Percentiles rank a stretch among this genome's conserved stretches.
Evolutionary conservation across 495 filamentous ascomycete genomes (phyloP).

Genomic region (Penicillium turbatum): DNA sequence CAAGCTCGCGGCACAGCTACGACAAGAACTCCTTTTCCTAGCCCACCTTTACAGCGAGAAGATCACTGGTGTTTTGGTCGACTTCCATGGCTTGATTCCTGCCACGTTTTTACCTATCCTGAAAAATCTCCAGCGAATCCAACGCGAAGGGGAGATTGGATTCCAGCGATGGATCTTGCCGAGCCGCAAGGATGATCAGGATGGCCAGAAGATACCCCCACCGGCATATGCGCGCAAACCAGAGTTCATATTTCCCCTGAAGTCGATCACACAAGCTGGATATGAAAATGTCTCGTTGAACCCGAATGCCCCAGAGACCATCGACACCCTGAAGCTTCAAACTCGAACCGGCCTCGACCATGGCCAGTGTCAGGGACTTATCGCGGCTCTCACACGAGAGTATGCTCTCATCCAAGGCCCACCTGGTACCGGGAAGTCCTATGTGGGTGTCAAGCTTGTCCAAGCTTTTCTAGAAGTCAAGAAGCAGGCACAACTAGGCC

Average conservation of each 20-base stretch:
- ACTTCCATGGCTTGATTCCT: constrained; percentile 11
- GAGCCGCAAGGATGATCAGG: background rate
- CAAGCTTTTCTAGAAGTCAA: constrained; percentile 12
- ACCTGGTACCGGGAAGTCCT: constrained; percentile 13
- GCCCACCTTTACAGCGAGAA: constrained; percentile 3
- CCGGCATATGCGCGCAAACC: constrained; percentile 6
- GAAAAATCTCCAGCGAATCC: constrained; percentile 8
- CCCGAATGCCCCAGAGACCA: background rate
- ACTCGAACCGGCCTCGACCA: constrained; percentile 6
- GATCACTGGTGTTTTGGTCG: constrained; percentile 6
- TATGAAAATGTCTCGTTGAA: background rate
- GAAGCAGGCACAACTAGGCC: background rate
- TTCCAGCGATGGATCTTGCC: constrained; percentile 10
- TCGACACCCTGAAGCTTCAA: constrained; percentile 8
- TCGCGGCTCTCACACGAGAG: constrained; percentile 12
- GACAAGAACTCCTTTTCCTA: constrained; percentile 4
- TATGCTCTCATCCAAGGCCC: constrained; percentile 14
- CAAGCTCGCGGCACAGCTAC: constrained; percentile 8
- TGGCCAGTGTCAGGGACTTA: constrained; percentile 11
- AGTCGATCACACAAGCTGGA: background rate
- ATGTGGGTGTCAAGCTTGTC: constrained; percentile 5
- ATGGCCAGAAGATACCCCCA: background rate
- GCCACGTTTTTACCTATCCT: constrained; percentile 12
- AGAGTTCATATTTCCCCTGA: constrained; percentile 5
- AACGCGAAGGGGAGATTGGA: background rate